These are phyloP conservation scores for Candida pseudoglaebosa DNA, from an alignment of 805 yeast species.

Conservation along the genomic window DNA sequence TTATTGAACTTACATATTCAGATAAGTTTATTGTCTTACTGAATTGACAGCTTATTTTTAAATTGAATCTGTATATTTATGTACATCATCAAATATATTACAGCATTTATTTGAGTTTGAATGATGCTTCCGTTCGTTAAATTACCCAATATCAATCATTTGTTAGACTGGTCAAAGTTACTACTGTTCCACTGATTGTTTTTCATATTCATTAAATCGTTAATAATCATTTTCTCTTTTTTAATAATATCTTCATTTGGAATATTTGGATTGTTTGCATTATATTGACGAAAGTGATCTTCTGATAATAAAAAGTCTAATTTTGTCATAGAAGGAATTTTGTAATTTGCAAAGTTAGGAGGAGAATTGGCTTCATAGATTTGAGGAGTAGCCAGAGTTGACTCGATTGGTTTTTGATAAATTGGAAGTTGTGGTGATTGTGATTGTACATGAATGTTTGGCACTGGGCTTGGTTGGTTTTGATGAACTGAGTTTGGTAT, in stretches of 20 bases:
- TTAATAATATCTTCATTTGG: slow-evolving; percentile 20
- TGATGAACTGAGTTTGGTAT: not conserved
- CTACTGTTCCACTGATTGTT: slow-evolving; percentile 1
- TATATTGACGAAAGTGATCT: not conserved
- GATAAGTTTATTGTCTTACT: too few species aligned
- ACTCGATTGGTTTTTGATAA: not conserved
- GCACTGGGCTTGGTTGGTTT: not conserved
- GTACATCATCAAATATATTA: too few species aligned
- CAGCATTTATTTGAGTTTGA: too few species aligned
- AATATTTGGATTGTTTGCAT: not conserved
- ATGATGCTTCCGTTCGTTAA: too few species aligned
- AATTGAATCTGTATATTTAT: too few species aligned
- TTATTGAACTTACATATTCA: too few species aligned
- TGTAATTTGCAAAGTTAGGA: slow-evolving; percentile 5
- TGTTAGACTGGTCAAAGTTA: not conserved
- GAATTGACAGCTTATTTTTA: too few species aligned
- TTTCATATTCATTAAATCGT: slow-evolving; percentile 23
- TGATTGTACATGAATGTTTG: not conserved
- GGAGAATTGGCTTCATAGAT: slow-evolving; percentile 3
- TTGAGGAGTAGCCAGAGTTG: slow-evolving; percentile 3
- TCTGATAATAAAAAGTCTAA: slow-evolving; percentile 14
- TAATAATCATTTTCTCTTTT: slow-evolving; percentile 28
- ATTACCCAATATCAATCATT: too few species aligned
- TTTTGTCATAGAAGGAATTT: slow-evolving; percentile 15
- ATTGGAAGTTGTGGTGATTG: not conserved